Evolutionary conservation across 768 basidiomycete genomes (phyloP).

Genomic region (Russula emetica): DNA sequence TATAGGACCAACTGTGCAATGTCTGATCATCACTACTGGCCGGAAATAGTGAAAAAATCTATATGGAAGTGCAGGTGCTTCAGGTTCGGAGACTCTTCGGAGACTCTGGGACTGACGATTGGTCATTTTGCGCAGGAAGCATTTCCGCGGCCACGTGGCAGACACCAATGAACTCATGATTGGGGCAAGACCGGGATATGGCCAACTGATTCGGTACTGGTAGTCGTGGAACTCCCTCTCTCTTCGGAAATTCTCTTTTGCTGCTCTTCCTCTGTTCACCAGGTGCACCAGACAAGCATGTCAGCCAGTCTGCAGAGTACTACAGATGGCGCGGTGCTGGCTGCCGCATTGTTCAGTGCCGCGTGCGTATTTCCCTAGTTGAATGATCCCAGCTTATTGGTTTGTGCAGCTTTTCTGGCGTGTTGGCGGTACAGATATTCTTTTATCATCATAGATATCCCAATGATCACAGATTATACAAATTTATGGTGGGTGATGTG

Average conservation of each 20-base stretch:
- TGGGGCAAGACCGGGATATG: too few species aligned
- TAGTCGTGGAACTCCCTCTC: not conserved
- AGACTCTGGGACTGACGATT: too few species aligned
- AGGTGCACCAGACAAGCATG: not conserved
- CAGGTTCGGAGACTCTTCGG: too few species aligned
- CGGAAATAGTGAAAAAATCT: too few species aligned
- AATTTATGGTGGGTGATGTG: not conserved
- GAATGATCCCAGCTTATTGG: not conserved
- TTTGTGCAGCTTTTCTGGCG: slow-evolving; percentile 3
- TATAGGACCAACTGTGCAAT: too few species aligned
- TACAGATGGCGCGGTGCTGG: not conserved
- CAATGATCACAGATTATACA: slow-evolving; percentile 8
- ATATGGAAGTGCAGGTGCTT: too few species aligned
- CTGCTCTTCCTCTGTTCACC: not conserved
- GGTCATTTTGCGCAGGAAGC: not conserved
- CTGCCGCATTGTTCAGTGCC: not conserved
- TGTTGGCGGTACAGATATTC: slow-evolving; percentile 9
- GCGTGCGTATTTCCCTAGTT: not conserved
- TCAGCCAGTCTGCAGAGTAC: not conserved
- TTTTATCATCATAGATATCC: slow-evolving; percentile 1
- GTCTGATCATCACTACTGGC: too few species aligned
- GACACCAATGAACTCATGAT: too few species aligned
- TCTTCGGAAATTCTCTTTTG: not conserved
- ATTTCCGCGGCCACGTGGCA: too few species aligned
- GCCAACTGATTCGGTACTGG: not conserved